Evolutionary conservation across 1,139 yeast species (phyloP), one percentile per base, ranked within the genome.

Genomic region (Entelexis sorbosivorans): DNA sequence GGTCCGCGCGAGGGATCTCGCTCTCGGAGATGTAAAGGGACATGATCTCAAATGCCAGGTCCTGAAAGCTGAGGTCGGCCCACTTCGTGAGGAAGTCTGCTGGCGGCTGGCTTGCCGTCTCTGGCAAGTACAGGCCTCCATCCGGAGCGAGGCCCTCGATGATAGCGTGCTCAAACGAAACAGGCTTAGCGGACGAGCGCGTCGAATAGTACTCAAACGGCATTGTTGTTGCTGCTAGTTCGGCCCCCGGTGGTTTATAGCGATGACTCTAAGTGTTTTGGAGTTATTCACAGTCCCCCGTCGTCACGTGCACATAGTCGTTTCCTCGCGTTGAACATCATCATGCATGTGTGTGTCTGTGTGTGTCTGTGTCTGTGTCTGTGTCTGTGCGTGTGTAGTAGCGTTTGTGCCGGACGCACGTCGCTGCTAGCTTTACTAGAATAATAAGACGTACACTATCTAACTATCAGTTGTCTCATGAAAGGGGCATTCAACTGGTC

Each of bases 101-200:
- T 24, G 86, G 79, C 42, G 85, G 74, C 56, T 73, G 66, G 50
- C 97, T 96, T 60, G 89, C 85, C 52, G 68, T 73, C 10, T 93
- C 77, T 49, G 98, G 99, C 53, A 93, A 75, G 66, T 86, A 91
- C 48, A 91, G 77, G 40, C 98, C 98, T 60, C 98, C 98, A 66
- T 93, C 98, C 49, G 84, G 79, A 50, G 97, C 98, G 62, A 91
- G 75, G 44, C 98, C 98, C 57, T 85, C 84, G 69, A 91, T 84
- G 49, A 91, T 89, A 9, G 89, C 95, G 55, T 84, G 94, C 69
- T 91, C 98, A 62, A 91, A 91, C 4, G 91, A 75, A 53, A 81
- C 75, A 14, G 76, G 68, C 60, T 79, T 77, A 32, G 68, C 67
- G 24, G 79, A 63, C 8, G 93, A 79, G 65, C 97, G 81, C 14